Percentiles rank a stretch among this genome's conserved stretches.
These are phyloP conservation scores for Streptanthus diversifolius DNA, from an alignment of 345 rosid genomes.

Conservation along the genomic window DNA sequence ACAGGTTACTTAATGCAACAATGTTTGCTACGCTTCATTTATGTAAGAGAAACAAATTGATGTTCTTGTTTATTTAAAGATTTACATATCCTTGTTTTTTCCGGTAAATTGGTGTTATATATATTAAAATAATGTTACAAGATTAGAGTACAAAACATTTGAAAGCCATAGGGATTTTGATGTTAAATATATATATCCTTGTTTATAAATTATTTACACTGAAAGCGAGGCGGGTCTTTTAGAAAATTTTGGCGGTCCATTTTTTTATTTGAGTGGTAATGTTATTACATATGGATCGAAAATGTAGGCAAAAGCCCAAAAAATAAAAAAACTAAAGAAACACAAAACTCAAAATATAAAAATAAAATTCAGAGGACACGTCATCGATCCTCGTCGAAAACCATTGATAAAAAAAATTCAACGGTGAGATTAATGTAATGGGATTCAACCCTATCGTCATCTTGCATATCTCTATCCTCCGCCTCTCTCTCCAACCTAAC, in stretches of 20 bases:
- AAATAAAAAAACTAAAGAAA: constrained; percentile 3
- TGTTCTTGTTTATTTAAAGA: not conserved
- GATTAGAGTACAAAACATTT: too few species aligned
- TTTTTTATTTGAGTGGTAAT: not conserved
- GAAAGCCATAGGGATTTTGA: too few species aligned
- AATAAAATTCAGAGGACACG: not conserved
- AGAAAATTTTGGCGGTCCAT: not conserved
- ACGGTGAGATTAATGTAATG: not conserved
- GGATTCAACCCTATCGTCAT: not conserved
- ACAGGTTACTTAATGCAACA: not conserved
- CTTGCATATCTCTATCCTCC: not conserved
- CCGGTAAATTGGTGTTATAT: too few species aligned
- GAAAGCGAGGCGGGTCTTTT: not conserved
- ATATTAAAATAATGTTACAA: too few species aligned
- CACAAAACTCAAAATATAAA: not conserved
- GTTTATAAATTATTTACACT: not conserved
- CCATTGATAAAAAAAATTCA: not conserved
- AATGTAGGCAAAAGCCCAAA: not conserved
- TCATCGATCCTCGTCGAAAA: constrained; percentile 6
- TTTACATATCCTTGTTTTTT: too few species aligned
- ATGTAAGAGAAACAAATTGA: not conserved
- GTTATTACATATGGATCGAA: not conserved
- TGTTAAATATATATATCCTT: too few species aligned
- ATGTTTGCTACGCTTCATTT: not conserved
- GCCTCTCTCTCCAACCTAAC: not conserved